Conservation (phyloP, 306 rosid species). For the Benincasa hispida region DNA sequence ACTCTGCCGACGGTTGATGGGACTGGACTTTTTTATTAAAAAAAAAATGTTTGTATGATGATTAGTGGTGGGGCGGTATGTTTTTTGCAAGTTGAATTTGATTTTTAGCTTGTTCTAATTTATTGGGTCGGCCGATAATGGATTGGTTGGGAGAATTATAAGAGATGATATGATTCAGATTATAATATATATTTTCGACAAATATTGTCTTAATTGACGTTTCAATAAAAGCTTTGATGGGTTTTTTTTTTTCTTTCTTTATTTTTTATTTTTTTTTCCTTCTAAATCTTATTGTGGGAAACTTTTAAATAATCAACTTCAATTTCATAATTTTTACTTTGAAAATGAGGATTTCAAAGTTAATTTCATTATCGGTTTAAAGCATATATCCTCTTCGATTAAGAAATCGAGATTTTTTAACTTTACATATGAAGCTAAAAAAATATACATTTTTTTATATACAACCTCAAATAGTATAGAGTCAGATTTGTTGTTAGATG, state of each 20-base stretch:
- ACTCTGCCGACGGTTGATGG: not conserved
- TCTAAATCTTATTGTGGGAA: no score
- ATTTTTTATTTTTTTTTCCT: no score
- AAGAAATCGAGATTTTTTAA: no score
- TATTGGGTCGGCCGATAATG: not conserved
- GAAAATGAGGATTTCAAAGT: no score
- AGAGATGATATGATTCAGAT: not conserved
- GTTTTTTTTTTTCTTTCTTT: not conserved
- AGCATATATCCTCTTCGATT: no score
- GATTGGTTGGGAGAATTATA: not conserved
- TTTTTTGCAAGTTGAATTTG: constrained; percentile 4
- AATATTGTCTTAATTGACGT: not conserved
- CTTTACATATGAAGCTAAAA: no score
- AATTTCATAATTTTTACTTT: no score
- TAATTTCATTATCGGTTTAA: no score
- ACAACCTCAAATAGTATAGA: no score
- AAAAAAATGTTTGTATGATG: not conserved
- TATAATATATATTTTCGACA: not conserved
- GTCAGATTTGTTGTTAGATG: no score
- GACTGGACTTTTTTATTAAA: not conserved
- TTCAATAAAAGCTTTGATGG: not conserved
- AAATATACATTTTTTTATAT: no score
- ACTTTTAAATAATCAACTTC: no score
- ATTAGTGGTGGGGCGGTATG: not conserved
- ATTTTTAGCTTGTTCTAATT: constrained; percentile 2